Base-by-base conservation (phyloP, 345 rosid genomes). In the Toxicodendron radicans region DNA sequence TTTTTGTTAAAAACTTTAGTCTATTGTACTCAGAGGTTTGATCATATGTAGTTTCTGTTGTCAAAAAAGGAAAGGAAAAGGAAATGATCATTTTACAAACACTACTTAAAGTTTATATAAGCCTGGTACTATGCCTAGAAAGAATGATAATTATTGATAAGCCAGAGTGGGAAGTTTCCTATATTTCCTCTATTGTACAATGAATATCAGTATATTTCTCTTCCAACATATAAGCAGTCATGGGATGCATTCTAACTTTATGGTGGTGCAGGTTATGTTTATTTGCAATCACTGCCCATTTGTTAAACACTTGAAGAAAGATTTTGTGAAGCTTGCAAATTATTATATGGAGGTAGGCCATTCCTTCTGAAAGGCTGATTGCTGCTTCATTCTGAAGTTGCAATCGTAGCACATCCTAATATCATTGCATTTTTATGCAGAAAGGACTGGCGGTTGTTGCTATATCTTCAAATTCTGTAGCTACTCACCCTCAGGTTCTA, bases 221-320 rank as follows among this genome's bases (percentile, higher is more conserved):
- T 60, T 51, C 21, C 11, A 14, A 49, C 51, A 41, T 43, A n/a
- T 18, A 12, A 49, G 57, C 54, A 48, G 10, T 24, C 51, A 49
- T 70, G 41, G 48, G 58, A 56, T 51, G 58, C 51, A 41, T 64
- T 23, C 33, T 51, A 61, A 74, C 38, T 57, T 18, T 48, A 68
- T 24, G 59, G 67, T 72, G 63, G 45, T 75, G 73, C 83, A 92
- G 95, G 97, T 91, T 72, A 89, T 94, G 94, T 92, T 92, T 76
- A 83, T 92, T 43, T 94, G 95, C 84, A 92, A 92, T 70, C 99
- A 92, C 81, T 94, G 99, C 79, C 95, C 99, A 0, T 94, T 94
- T 90, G 99, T 94, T 73, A 91, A 78, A 78, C 97, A 87, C 82
- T 79, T 92, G 85, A 90, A 91, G 90, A 92, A 94, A 79, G 90